Evolutionary conservation across 176 grass and related monocot genomes (phyloP).

Genomic region (Carex myosuroides): DNA sequence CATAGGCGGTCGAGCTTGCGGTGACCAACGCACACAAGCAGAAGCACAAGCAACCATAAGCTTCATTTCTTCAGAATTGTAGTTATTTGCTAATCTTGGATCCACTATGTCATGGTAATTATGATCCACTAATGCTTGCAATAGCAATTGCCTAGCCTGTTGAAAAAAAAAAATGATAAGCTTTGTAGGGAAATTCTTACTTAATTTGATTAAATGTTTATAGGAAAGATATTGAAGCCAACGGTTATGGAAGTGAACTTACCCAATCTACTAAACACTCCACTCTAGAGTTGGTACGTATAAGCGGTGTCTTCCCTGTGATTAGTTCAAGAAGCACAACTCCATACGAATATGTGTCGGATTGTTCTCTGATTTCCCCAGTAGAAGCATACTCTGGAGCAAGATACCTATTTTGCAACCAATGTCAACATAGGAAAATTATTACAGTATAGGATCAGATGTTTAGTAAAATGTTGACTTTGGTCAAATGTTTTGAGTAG

Average conservation of each 20-base stretch:
- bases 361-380: constrained; percentile 45
- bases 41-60: constrained; percentile 27
- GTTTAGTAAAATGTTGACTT: no score
- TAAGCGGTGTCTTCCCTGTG: constrained; percentile 41
- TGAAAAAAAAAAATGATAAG: neutral
- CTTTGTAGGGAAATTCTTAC: neutral
- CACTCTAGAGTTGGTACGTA: neutral
- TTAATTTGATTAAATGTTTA: neutral
- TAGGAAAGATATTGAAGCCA: neutral
- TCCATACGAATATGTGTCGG: constrained; percentile 59
- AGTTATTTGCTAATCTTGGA: constrained; percentile 20
- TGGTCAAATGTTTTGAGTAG: no score
- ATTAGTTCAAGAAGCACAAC: constrained; percentile 65
- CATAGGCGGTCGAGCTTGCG: constrained; percentile 9
- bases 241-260: neutral
- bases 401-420: constrained; percentile 36
- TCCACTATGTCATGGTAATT: constrained; percentile 7
- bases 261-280: constrained; percentile 24
- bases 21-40: constrained; percentile 19
- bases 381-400: constrained; percentile 49
- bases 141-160: constrained; percentile 21
- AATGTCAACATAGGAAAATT: neutral
- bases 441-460: no score
- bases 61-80: constrained; percentile 14
- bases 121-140: neutral